Base-by-base conservation (phyloP, 331 rosid species). In the Phaseolus coccineus region DNA sequence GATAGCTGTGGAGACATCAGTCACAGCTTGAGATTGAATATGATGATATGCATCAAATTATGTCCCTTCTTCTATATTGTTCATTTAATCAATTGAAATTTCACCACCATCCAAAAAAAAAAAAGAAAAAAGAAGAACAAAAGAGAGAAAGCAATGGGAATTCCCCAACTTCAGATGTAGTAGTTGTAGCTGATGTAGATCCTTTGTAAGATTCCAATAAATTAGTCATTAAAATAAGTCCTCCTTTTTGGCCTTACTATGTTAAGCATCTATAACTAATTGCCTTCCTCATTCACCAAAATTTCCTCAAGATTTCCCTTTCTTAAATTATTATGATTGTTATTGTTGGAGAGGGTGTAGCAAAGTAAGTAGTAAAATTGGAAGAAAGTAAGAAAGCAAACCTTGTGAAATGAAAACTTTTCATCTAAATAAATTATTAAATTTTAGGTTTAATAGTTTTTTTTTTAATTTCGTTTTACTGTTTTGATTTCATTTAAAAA, bases 1-100 rank as follows among this genome's bases (percentile, higher is more conserved):
- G 52, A 85, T 90, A 77, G 86, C 91, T 10, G 96, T 91, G 85
- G 96, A 93, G 84, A 91, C 97, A 24, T 85, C 97, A 9, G 97
- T 94, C 62, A 94, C 91, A 48, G 97, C 97, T 63, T 92, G 80
- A 85, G 28, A 59, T 47, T 55, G 10, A 47, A 7, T n/a, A 37
- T 37, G 6, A 52, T 52, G n/a, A 52, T n/a, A 2, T 33, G 46
- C 42, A 69, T 47, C n/a, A 4, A 51, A 73, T 63, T 63, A 40
- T 52, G 12, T 1, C 70, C 37, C 12, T 37, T 6, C 42, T 63
- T 57, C 42, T 75, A 70, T 52, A 55, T 79, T 35, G 79, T 73
- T 71, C 27, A 35, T 53, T 67, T 4, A 70, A 63, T 47, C 39
- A 71, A 63, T 53, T 64, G n/a, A 47, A 75, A 63, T 46, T 33